Conservation (phyloP, 495 filamentous ascomycete genomes). For the Daldinia concentrica region DNA sequence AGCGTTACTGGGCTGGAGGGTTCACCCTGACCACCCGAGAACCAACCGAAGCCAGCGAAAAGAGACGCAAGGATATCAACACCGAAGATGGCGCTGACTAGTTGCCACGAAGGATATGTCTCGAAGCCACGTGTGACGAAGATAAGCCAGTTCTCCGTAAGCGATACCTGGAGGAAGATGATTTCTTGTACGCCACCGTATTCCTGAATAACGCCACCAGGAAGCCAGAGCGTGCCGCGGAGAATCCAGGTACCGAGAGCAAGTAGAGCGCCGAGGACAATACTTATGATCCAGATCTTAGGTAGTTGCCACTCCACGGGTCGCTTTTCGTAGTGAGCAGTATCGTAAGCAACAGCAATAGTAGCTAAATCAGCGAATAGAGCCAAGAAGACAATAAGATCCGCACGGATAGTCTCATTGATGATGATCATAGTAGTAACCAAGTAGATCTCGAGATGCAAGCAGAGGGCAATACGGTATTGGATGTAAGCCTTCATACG, state of each 20-base stretch:
- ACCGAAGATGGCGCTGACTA: slow-evolving; percentile 74
- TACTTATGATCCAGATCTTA: slow-evolving; percentile 87
- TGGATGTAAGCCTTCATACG: slow-evolving; percentile 96
- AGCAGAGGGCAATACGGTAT: slow-evolving; percentile 89
- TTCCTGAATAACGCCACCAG: slow-evolving; percentile 79
- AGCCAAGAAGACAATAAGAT: slow-evolving; percentile 87
- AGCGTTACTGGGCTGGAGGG: slow-evolving; percentile 34
- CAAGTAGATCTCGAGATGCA: slow-evolving; percentile 87
- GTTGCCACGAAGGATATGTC: slow-evolving; percentile 81
- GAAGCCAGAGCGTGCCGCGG: slow-evolving; percentile 75
- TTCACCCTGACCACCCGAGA: slow-evolving; percentile 58
- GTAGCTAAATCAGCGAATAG: slow-evolving; percentile 93
- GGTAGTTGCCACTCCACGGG: slow-evolving; percentile 94
- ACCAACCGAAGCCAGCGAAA: slow-evolving; percentile 82
- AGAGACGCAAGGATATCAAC: slow-evolving; percentile 84
- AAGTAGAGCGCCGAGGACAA: slow-evolving; percentile 79
- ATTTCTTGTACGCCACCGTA: slow-evolving; percentile 81
- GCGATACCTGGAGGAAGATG: slow-evolving; percentile 85
- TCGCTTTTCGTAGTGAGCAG: slow-evolving; percentile 80
- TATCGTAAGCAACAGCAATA: slow-evolving; percentile 89
- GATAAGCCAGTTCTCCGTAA: slow-evolving; percentile 94
- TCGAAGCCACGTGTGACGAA: slow-evolving; percentile 89
- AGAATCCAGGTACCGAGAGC: slow-evolving; percentile 84
- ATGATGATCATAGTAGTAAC: slow-evolving; percentile 86
- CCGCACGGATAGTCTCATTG: slow-evolving; percentile 80